Evolutionary conservation across 495 filamentous ascomycete species (phyloP), one percentile per base, ranked within the genome.

Genomic region (Penicillium parvum): DNA sequence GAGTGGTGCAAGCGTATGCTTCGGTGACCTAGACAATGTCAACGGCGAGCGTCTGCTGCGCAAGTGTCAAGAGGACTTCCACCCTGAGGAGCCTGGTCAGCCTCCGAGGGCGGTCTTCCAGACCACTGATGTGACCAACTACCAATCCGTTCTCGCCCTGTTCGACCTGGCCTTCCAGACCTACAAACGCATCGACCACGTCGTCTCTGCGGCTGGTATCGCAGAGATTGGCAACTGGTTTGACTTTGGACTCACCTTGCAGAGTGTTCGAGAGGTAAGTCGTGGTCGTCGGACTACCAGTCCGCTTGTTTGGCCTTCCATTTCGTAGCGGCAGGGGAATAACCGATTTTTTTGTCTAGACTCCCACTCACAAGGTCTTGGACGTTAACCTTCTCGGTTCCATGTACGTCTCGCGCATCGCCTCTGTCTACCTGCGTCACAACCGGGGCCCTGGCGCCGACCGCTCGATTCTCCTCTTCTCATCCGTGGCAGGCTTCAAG

Each of bases 201-300:
- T 74, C 5, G 64, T 76, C 23, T 68, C 72, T 12, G 75, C 74
- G 11, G 75, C 75, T 7, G 74, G 74, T 1, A 69, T 73, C 19
- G 60, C 66, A 40, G 73, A 73, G 19, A 63, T 61, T 3, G 60
- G 54, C 3, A 66, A 73, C 43, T 75, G 71, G 63, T 69, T 73
- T 36, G 70, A 68, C 11, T 63, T 69, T 25, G 62, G 67, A 25
- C 52, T 68, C 11, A 74, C 49, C 7, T 30, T 69, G 27, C 27
- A 60, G 29, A 53, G 49, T 3, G 45, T 69, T 16, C 63, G 65
- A 25, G 43, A 65, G 56, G 65, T 66, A 41, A 46, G 61, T 23
- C 12, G 11, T 26, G 14, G 16, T 32, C 16, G 8, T 3, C 3
- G 7, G 19, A 10, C 3, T 3, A 6, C 1, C 8, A 22, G 17